A percentile compares a stretch with the other conserved stretches of the same genome.
These are phyloP conservation scores for Cladochytrium replicatum DNA, from an alignment of 192 early-diverging fungal species.

Conservation along the genomic window DNA sequence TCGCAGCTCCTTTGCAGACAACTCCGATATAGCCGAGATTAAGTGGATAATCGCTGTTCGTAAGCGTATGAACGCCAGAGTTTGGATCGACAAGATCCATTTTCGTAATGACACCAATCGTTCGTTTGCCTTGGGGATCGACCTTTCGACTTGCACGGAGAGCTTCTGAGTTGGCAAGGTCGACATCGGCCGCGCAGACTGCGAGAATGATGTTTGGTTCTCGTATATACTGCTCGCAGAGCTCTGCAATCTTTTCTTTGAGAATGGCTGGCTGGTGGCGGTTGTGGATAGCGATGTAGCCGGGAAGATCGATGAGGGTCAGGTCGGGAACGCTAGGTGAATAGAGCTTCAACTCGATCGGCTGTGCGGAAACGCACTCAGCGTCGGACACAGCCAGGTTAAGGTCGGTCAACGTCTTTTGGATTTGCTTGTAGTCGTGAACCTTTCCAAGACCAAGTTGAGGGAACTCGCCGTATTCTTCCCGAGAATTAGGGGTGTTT, in stretches of 20 bases:
- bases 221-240: constrained; percentile 88
- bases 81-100: constrained; percentile 85
- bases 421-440: constrained; percentile 77
- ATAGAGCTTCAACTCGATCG: constrained; percentile 92
- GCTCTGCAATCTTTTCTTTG: constrained; percentile 92
- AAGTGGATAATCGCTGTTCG: constrained; percentile 87
- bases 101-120: constrained; percentile 98
- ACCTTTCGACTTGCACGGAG: constrained; percentile 90
- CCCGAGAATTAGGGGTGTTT: constrained; percentile 58
- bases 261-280: constrained; percentile 95
- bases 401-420: constrained; percentile 86
- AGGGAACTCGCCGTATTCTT: constrained; percentile 44
- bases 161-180: constrained; percentile 98
- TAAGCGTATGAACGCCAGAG: constrained; percentile 65
- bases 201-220: constrained; percentile 98
- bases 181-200: constrained; percentile 93
- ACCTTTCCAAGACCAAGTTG: constrained; percentile 61
- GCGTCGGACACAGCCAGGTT: constrained; percentile 89
- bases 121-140: constrained; percentile 87
- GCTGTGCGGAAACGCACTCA: constrained; percentile 87
- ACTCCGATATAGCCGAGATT: constrained; percentile 95
- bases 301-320: constrained; percentile 94
- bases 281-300: constrained; percentile 92
- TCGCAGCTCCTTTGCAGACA: constrained; percentile 59
- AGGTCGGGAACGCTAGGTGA: constrained; percentile 95